Percentiles rank a stretch among this genome's conserved stretches.
Evolutionary conservation across 805 yeast species (phyloP).

Genomic region (Ogataea henricii): DNA sequence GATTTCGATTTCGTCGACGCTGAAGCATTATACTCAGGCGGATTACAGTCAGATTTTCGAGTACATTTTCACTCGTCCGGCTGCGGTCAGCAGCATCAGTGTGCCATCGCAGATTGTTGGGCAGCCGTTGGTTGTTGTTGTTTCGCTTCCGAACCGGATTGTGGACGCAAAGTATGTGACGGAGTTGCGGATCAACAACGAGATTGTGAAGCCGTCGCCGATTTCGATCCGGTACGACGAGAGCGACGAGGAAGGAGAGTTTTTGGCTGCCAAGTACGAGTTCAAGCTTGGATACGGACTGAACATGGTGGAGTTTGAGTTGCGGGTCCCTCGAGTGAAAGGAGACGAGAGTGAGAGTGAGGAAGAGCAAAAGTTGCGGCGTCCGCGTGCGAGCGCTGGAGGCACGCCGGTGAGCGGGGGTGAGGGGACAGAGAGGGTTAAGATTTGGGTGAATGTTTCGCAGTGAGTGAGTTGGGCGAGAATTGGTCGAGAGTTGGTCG

Average conservation of each 20-base stretch:
- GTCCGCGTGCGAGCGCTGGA: slow-evolving; percentile 10
- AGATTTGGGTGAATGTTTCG: slow-evolving; percentile 44
- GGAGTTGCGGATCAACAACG: slow-evolving; percentile 45
- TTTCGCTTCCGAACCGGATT: slow-evolving; percentile 44
- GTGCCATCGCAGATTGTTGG: slow-evolving; percentile 48
- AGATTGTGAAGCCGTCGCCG: slow-evolving; percentile 45
- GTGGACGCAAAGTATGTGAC: slow-evolving; percentile 40
- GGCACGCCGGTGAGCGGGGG: slow-evolving; percentile 6
- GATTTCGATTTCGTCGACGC: slow-evolving; percentile 38
- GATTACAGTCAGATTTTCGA: slow-evolving; percentile 29
- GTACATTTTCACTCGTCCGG: slow-evolving; percentile 36
- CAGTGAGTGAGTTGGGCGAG: too few species aligned
- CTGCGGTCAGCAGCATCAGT: slow-evolving; percentile 43
- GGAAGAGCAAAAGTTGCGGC: slow-evolving; percentile 18
- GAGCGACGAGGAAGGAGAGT: slow-evolving; percentile 23
- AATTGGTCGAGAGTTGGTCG: too few species aligned
- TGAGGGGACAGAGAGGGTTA: slow-evolving; percentile 35
- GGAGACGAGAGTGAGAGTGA: slow-evolving; percentile 5
- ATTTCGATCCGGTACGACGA: slow-evolving; percentile 39
- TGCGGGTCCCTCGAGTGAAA: slow-evolving; percentile 26
- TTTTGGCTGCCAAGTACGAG: slow-evolving; percentile 43
- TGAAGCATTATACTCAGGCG: slow-evolving; percentile 27
- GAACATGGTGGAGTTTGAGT: slow-evolving; percentile 43
- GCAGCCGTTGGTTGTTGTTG: slow-evolving; percentile 46
- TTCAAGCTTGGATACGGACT: slow-evolving; percentile 49